Base-by-base conservation (phyloP, 176 grass and related monocot genomes). In the Raddia guianensis region DNA sequence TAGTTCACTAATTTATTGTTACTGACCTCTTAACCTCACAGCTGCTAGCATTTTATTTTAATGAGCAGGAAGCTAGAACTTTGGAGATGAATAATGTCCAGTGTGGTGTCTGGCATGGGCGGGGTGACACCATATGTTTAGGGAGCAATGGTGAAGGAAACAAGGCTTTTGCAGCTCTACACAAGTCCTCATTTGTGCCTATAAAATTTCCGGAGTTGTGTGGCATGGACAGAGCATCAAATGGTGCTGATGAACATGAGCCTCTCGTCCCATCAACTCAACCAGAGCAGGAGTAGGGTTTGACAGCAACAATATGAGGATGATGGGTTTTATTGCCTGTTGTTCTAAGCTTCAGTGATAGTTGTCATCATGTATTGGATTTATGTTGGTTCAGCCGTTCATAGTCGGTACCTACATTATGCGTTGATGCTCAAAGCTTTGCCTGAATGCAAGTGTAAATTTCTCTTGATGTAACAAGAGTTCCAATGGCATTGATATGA, bases 1-100 rank as follows among this genome's bases (percentile, higher is more conserved):
- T 52, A 56, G 13, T 68, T 72, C n/a, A n/a, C 9, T 16, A 50
- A 21, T 61, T 49, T 18, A 27, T 66, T 61, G 21, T 61, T 75
- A 10, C 60, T n/a, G 16, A 15, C 56, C 33, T 19, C 20, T 82
- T 16, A 18, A 64, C 47, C 84, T 91, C 32, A 81, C 45, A 4
- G 40, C 70, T 56, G 4, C 59, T 76, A 62, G 12, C 32, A 58
- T 83, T 85, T 67, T 71, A 58, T 83, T 85, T 67, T 71, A 86
- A 67, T 82, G 73, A 85, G 43, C 82, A 99, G 96, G 96, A 99
- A 77, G 91, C 93, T 4, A 91, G 93, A 70, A 99, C 93, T 10
- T 78, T 99, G 70, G 96, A 99, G 86, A 99, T 95, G 89, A 99
- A 99, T 68, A 95, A 99, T 81, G 96, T 99, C 51, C 96, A 99